Conservation (phyloP, 768 basidiomycete species). For the Phaffia tasmanica region DNA sequence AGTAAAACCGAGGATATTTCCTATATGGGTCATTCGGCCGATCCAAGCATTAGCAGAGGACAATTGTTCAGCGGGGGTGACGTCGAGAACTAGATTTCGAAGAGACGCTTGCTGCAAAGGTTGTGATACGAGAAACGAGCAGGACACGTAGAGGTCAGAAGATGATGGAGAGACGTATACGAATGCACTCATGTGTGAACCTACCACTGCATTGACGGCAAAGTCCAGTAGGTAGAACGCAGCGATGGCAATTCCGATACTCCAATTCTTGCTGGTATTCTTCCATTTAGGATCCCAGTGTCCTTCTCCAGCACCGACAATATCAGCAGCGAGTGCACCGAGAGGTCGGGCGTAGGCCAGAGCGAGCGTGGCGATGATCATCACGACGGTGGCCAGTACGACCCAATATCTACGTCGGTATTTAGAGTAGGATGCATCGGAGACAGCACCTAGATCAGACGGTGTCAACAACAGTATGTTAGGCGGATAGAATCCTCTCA, state of each 20-base stretch:
- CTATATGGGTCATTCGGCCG: constrained; percentile 74
- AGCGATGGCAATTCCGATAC: constrained; percentile 74
- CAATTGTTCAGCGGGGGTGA: constrained; percentile 77
- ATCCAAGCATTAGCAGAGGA: constrained; percentile 70
- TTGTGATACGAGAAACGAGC: background rate
- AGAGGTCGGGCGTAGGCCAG: constrained; percentile 72
- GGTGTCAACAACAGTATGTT: background rate
- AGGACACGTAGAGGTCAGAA: constrained; percentile 52
- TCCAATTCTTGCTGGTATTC: constrained; percentile 50
- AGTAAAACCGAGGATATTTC: constrained; percentile 81
- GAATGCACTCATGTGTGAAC: constrained; percentile 37
- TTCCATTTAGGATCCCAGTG: constrained; percentile 75
- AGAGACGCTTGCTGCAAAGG: constrained; percentile 24
- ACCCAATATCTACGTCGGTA: constrained; percentile 91
- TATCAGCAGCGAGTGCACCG: constrained; percentile 63
- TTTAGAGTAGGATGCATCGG: constrained; percentile 83
- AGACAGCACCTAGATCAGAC: constrained; percentile 62
- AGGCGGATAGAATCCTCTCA: too few species aligned
- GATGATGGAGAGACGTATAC: constrained; percentile 2
- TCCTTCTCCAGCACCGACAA: constrained; percentile 61
- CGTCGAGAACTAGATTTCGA: constrained; percentile 62
- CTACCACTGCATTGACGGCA: constrained; percentile 71
- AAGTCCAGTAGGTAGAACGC: constrained; percentile 94
- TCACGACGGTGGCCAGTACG: constrained; percentile 66
- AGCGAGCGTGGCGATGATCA: constrained; percentile 62